These are phyloP conservation scores for Fragaria iinumae DNA, from an alignment of 306 rosid species.

Conservation along the genomic window DNA sequence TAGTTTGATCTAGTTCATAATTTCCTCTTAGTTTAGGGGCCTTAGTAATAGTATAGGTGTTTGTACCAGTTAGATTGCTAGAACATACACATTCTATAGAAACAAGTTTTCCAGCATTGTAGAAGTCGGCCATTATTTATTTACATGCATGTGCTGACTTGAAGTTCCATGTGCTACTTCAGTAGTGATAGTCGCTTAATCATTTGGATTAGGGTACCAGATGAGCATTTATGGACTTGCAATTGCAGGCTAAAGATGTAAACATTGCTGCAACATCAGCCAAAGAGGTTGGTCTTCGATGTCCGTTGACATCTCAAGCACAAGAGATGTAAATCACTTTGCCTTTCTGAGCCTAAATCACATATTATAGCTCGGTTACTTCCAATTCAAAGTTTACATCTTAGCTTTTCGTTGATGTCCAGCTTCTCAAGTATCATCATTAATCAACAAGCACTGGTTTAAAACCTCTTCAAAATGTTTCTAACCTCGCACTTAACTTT, in stretches of 20 bases:
- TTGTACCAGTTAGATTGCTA: neutral
- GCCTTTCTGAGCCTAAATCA: neutral
- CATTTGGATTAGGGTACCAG: neutral
- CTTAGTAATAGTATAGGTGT: neutral
- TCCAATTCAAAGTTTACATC: neutral
- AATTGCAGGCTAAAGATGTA: slow-evolving; percentile 71
- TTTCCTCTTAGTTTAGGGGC: neutral
- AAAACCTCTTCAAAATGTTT: neutral
- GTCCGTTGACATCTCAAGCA: slow-evolving; percentile 66
- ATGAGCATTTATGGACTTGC: neutral
- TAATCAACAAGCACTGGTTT: neutral
- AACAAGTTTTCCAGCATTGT: neutral
- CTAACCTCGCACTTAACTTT: neutral
- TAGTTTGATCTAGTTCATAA: neutral
- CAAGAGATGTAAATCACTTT: slow-evolving; percentile 60
- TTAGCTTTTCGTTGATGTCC: neutral
- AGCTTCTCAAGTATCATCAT: neutral
- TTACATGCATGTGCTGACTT: neutral
- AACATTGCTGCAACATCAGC: slow-evolving; percentile 83
- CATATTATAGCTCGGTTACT: neutral
- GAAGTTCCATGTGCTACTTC: neutral
- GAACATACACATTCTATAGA: neutral
- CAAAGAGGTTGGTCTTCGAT: slow-evolving; percentile 48
- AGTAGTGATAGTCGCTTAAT: neutral
- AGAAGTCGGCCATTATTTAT: neutral